Evolutionary conservation across 2,329 filamentous ascomycete genomes (phyloP).

Genomic region (Trichophyton schoenleinii): DNA sequence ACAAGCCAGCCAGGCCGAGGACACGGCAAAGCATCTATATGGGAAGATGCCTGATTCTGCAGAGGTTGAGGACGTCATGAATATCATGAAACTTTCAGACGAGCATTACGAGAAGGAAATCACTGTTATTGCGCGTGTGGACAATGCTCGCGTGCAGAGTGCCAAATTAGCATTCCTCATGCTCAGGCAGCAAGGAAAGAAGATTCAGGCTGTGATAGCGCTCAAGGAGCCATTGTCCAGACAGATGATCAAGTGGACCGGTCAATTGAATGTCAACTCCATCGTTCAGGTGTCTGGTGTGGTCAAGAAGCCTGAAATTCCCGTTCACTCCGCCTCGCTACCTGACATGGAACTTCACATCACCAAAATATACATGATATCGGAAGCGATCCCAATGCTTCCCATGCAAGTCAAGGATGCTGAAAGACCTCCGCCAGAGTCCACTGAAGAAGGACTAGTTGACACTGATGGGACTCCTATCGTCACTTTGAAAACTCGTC

Average conservation of each 20-base stretch:
- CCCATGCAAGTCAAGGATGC: constrained; percentile 49
- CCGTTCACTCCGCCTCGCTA: constrained; percentile 77
- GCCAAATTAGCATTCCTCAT: constrained; percentile 88
- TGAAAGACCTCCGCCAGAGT: constrained; percentile 35
- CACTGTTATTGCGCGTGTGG: constrained; percentile 65
- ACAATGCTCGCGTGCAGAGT: constrained; percentile 77
- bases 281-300: constrained; percentile 69
- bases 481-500: constrained; percentile 68
- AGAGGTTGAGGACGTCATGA: constrained; percentile 47
- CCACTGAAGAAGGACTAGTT: constrained; percentile 35
- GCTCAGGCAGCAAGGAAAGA: constrained; percentile 64
- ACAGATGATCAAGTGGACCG: constrained; percentile 92
- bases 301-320: constrained; percentile 70
- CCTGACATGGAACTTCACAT: constrained; percentile 77
- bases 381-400: constrained; percentile 47
- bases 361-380: constrained; percentile 67
- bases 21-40: constrained; percentile 59
- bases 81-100: constrained; percentile 42
- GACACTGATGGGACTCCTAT: constrained; percentile 49
- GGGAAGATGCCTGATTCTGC: constrained; percentile 53
- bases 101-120: constrained; percentile 57
- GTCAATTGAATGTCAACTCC: constrained; percentile 62
- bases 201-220: constrained; percentile 66
- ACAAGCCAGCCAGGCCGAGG: constrained; percentile 50
- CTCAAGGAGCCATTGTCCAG: constrained; percentile 55